Conservation (phyloP, 176 grass and related monocot species). For the Poa pratensis region DNA sequence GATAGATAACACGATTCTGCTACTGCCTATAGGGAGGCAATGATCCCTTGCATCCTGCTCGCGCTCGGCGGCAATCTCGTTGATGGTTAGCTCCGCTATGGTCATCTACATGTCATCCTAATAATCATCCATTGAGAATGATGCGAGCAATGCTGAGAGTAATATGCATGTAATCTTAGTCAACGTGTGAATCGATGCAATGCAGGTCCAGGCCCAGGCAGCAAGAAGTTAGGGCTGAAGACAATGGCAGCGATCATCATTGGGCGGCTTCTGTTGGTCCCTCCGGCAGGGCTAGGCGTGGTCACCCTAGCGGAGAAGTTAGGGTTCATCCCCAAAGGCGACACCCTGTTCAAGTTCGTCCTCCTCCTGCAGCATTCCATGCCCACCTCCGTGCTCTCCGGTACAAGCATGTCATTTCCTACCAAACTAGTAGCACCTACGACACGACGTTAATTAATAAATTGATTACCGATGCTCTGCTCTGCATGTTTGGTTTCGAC, state of each 20-base stretch:
- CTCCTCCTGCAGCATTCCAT: slow-evolving; percentile 73
- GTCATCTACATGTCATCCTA: not conserved
- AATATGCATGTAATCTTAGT: not conserved
- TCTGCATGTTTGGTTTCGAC: not conserved
- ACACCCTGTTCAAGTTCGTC: slow-evolving; percentile 77
- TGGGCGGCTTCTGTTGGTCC: slow-evolving; percentile 60
- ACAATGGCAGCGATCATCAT: slow-evolving; percentile 66
- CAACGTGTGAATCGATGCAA: slow-evolving; percentile 10
- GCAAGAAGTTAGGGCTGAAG: slow-evolving; percentile 60
- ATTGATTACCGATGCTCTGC: not conserved
- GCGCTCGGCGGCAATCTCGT: slow-evolving; percentile 79
- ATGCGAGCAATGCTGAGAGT: not conserved
- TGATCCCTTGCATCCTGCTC: slow-evolving; percentile 83
- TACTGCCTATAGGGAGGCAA: slow-evolving; percentile 55
- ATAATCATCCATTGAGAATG: not conserved
- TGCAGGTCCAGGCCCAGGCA: slow-evolving; percentile 69
- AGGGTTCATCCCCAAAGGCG: slow-evolving; percentile 54
- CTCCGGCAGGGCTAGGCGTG: slow-evolving; percentile 60
- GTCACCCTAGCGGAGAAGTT: slow-evolving; percentile 61
- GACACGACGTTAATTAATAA: too few species aligned
- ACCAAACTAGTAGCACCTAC: not conserved
- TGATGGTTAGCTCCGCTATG: slow-evolving; percentile 56
- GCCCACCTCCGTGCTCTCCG: slow-evolving; percentile 81
- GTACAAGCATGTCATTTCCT: slow-evolving; percentile 34
- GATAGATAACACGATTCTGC: not conserved